Base-by-base conservation (phyloP, 2,329 filamentous ascomycete species). In the Herpotrichia juniperi region DNA sequence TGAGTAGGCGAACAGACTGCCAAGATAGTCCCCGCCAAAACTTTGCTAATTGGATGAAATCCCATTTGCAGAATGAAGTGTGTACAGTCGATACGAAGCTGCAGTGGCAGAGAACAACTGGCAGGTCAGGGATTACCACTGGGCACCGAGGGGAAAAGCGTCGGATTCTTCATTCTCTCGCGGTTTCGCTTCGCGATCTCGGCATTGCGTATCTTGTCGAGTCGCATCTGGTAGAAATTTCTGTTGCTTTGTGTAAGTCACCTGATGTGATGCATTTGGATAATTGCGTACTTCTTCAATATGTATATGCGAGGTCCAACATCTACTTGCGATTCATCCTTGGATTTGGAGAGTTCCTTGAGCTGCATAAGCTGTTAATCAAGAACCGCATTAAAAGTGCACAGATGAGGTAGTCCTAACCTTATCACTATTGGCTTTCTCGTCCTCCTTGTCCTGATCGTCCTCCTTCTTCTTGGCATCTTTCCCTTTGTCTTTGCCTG, bases 61-160 rank as follows among this genome's bases (percentile, higher is more conserved):
- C 3, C 10, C 9, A 10, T 4, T 46, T 17, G 14, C 35, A 35
- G 12, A 24, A 24, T 40, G 37, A 40, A 40, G 37, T 30, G 16
- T 43, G 12, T 43, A 31, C 24, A 31, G 24, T 10, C 14, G 25
- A 21, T 30, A 3, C n/a, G n/a, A 4, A 14, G 17, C 24, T 43
- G 17, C 40, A 12, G 4, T 10, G 4, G 4, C 14, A n/a, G 25
- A 28, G 14, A 51, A 31, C 26, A 14, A 24, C 8, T 32, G 37
- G 17, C 12, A 39, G 31, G 19, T 39, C 28, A 71, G 28, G 69
- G 74, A 45, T 74, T 65, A 34, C 83, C 83, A 46, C 84, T 89
- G 2, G 93, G 93, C 1, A 94, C 91, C 35, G 90, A 89, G 1
- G 94, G 94, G 67, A 97, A 97, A 53, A 89, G 84, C 22, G 82